Evolutionary conservation across 1,284 basidiomycete species (phyloP).

Genomic region (Ceratobasidium sp.): DNA sequence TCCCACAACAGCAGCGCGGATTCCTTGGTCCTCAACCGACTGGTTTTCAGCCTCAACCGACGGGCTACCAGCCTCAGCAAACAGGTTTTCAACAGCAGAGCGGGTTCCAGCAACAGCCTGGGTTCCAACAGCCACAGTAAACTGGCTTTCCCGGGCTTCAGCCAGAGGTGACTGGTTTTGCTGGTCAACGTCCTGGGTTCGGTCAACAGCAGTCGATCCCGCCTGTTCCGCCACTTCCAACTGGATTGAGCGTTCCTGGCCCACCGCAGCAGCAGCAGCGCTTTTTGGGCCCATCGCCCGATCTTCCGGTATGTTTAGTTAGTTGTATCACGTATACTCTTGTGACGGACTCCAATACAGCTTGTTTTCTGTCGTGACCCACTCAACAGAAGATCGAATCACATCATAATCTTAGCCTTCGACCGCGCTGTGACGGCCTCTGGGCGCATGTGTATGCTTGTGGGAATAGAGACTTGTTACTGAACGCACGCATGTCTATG

Average conservation of each 20-base stretch:
- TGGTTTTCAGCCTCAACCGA: slow-evolving; percentile 30
- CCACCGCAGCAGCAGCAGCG: slow-evolving; percentile 54
- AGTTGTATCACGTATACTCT: too few species aligned
- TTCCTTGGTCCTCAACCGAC: slow-evolving; percentile 38
- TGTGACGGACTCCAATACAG: too few species aligned
- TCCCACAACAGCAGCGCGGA: slow-evolving; percentile 42
- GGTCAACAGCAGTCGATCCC: slow-evolving; percentile 56
- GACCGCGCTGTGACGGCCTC: too few species aligned
- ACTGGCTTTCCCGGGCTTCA: slow-evolving; percentile 48
- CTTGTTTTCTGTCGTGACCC: too few species aligned
- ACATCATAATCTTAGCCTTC: too few species aligned
- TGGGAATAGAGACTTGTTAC: too few species aligned
- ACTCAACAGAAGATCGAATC: too few species aligned
- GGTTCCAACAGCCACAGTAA: slow-evolving; percentile 61
- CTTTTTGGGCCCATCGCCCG: slow-evolving; percentile 58
- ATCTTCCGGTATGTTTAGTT: too few species aligned
- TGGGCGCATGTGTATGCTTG: too few species aligned
- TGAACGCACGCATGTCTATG: too few species aligned
- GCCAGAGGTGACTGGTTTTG: slow-evolving; percentile 44
- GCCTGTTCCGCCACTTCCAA: slow-evolving; percentile 54
- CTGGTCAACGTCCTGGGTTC: slow-evolving; percentile 57
- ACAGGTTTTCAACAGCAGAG: slow-evolving; percentile 47
- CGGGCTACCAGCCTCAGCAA: slow-evolving; percentile 53
- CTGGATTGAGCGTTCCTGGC: slow-evolving; percentile 42
- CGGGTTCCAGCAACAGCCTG: slow-evolving; percentile 46